These are phyloP conservation scores for Juglanconis juglandina DNA, from an alignment of 2,329 filamentous ascomycete species.

Conservation along the genomic window DNA sequence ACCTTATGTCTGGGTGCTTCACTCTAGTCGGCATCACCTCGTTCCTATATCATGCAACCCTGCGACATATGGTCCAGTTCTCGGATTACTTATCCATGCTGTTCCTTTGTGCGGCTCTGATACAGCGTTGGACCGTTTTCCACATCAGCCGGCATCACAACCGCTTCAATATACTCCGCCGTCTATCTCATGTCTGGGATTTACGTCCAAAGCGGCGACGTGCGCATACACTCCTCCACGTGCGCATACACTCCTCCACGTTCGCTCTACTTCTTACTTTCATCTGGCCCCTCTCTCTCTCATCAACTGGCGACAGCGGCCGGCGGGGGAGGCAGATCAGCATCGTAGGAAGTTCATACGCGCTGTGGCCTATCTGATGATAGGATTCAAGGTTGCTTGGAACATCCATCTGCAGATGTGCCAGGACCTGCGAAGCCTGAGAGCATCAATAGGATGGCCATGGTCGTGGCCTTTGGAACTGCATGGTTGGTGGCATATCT, in stretches of 20 bases:
- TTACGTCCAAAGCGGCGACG: constrained; percentile 39
- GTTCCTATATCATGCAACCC: constrained; percentile 41
- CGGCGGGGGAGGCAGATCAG: constrained; percentile 26
- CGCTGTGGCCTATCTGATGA: constrained; percentile 32
- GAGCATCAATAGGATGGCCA: constrained; percentile 47
- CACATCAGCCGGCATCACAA: constrained; percentile 27
- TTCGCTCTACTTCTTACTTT: constrained; percentile 33
- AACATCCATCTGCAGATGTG: constrained; percentile 55
- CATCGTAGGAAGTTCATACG: constrained; percentile 23
- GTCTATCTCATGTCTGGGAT: constrained; percentile 39
- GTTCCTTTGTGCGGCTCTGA: constrained; percentile 46
- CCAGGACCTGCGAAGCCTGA: constrained; percentile 40
- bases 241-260: constrained; percentile 39
- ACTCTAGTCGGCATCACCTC: constrained; percentile 40
- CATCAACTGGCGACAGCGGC: constrained; percentile 28
- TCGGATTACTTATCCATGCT: constrained; percentile 59
- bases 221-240: constrained; percentile 39
- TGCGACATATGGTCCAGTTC: constrained; percentile 40
- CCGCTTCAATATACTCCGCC: constrained; percentile 37
- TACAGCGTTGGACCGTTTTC: constrained; percentile 45
- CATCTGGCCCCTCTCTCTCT: constrained; percentile 32
- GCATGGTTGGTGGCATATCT: constrained; percentile 64
- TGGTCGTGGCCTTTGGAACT: constrained; percentile 55
- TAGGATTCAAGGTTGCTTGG: constrained; percentile 54
- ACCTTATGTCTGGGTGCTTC: constrained; percentile 40